phyloP scores from a whole-genome alignment of 495 filamentous ascomycete species.

The Talaromyces nanjingensis region DNA sequence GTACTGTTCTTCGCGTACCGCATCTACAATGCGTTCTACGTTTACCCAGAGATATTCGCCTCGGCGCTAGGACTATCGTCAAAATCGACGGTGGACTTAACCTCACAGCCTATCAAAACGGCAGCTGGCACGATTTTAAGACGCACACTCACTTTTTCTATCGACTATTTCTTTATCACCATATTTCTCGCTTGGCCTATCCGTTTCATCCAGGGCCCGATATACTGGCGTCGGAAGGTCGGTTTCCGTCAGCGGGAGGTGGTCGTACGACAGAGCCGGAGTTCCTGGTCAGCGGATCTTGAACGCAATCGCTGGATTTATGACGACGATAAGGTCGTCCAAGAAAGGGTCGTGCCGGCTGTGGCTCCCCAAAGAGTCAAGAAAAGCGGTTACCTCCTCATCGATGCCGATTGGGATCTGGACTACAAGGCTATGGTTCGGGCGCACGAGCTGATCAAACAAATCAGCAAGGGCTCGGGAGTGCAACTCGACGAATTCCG shows the following conservation, averaged over 20 bases:
- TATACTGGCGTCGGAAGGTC: slow-evolving; percentile 60
- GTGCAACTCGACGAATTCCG: slow-evolving; percentile 47
- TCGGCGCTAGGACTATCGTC: slow-evolving; percentile 54
- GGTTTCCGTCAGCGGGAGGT: slow-evolving; percentile 68
- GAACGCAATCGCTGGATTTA: slow-evolving; percentile 36
- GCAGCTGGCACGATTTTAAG: slow-evolving; percentile 40
- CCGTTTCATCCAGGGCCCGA: slow-evolving; percentile 60
- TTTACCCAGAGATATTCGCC: slow-evolving; percentile 57
- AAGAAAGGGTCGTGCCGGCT: slow-evolving; percentile 52
- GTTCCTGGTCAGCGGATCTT: slow-evolving; percentile 25
- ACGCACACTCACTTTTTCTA: slow-evolving; percentile 52
- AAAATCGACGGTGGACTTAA: slow-evolving; percentile 50
- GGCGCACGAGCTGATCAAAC: slow-evolving; percentile 54
- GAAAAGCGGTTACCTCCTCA: slow-evolving; percentile 74
- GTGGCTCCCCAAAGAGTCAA: slow-evolving; percentile 53
- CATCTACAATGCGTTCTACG: slow-evolving; percentile 50
- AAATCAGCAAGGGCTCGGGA: slow-evolving; percentile 37
- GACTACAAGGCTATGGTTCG: slow-evolving; percentile 70
- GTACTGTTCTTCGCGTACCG: slow-evolving; percentile 52
- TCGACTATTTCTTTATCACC: slow-evolving; percentile 63
- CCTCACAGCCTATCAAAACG: slow-evolving; percentile 40
- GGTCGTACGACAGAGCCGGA: slow-evolving; percentile 61
- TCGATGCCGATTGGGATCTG: slow-evolving; percentile 73
- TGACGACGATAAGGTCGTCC: slow-evolving; percentile 37
- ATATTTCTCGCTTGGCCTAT: slow-evolving; percentile 71